phyloP scores from a whole-genome alignment of 2,329 filamentous ascomycete species.

The Sclerotinia sclerotiorum region DNA sequence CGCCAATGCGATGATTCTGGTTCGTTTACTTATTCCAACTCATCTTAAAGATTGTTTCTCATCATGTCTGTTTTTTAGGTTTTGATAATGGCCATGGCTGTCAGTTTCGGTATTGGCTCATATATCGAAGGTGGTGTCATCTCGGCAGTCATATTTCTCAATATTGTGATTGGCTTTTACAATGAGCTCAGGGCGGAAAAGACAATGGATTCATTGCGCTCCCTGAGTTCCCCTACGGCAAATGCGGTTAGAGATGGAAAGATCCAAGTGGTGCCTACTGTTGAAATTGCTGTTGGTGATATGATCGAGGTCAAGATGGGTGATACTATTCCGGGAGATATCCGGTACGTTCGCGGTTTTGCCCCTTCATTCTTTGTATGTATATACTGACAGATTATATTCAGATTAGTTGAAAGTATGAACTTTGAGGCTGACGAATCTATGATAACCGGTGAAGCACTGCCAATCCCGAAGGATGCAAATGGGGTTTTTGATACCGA shows the following conservation, averaged over 20 bases:
- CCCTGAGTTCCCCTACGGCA: constrained; percentile 51
- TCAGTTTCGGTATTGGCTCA: constrained; percentile 57
- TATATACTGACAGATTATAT: constrained; percentile 24
- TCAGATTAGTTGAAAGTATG: constrained; percentile 50
- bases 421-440: constrained; percentile 62
- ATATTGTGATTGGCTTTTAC: constrained; percentile 57
- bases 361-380: too few species aligned
- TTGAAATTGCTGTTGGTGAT: constrained; percentile 57
- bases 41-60: constrained; percentile 34
- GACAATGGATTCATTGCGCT: constrained; percentile 53
- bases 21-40: constrained; percentile 26
- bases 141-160: constrained; percentile 56
- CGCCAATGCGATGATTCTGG: constrained; percentile 68
- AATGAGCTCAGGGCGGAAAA: constrained; percentile 55
- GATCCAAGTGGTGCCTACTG: constrained; percentile 51
- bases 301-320: constrained; percentile 55
- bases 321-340: constrained; percentile 46
- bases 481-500: constrained; percentile 50
- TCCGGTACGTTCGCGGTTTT: constrained; percentile 35
- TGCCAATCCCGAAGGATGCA: constrained; percentile 56
- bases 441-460: constrained; percentile 61
- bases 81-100: constrained; percentile 57
- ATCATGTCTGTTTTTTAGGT: constrained; percentile 42
- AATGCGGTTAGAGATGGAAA: constrained; percentile 52
- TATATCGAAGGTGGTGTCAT: constrained; percentile 63